Evolutionary conservation across 345 rosid species (phyloP).

Genomic region (Aegle marmelos): DNA sequence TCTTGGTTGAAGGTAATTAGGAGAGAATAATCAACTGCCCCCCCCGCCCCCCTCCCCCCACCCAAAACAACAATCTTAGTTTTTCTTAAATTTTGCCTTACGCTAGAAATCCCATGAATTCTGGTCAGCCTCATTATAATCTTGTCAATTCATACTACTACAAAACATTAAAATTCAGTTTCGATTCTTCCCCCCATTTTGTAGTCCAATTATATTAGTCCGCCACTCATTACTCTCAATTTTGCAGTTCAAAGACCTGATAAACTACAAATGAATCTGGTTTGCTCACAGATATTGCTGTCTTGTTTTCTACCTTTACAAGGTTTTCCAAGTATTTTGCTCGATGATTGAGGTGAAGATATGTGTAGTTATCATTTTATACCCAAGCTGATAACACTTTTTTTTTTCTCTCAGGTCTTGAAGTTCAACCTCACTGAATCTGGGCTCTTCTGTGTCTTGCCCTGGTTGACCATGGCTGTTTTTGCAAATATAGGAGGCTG

Average conservation of each 20-base stretch:
- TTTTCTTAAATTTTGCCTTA: neutral
- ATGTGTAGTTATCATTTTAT: neutral
- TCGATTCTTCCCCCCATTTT: neutral
- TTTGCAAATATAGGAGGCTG: constrained; percentile 96
- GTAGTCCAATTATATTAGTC: neutral
- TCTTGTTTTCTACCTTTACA: neutral
- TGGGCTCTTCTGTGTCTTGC: constrained; percentile 88
- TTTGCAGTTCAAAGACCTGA: neutral
- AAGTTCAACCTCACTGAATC: constrained; percentile 98
- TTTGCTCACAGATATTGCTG: neutral
- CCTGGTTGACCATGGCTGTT: constrained; percentile 97
- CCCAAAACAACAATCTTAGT: too few relatives aligned
- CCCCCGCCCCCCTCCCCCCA: too few relatives aligned
- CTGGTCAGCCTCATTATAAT: neutral
- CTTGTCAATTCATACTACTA: neutral
- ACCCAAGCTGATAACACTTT: constrained; percentile 1
- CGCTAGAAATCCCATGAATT: neutral
- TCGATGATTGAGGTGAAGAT: neutral
- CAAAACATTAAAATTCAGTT: neutral
- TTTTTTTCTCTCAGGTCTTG: constrained; percentile 63
- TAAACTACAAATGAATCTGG: neutral
- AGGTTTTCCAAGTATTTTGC: neutral
- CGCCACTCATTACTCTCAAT: neutral
- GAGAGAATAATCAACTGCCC: neutral
- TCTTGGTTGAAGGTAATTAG: neutral